Evolutionary conservation across 202 grass and related monocot species (phyloP), one percentile per base, ranked within the genome.

Genomic region (Elaeis oleifera): DNA sequence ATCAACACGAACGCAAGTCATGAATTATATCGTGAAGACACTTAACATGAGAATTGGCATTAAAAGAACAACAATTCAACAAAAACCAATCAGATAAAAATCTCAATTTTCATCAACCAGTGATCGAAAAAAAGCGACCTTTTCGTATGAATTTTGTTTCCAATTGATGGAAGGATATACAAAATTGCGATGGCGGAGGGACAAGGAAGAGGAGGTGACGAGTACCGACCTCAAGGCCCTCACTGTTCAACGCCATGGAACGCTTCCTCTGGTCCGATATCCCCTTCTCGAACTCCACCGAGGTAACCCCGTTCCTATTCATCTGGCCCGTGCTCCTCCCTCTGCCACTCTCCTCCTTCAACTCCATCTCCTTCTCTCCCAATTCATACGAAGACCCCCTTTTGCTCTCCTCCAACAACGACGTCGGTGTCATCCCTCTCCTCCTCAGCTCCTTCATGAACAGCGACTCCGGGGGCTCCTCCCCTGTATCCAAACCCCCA

Each of bases 181-280:
- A 14, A 44, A 44, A 44, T 44, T 44, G 36, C 2, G 36, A 44
- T 44, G 36, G 9, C 0, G 9, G 9, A 44, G 5, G 5, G 28
- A 39, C 4, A 36, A 9, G 16, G 3, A 56, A 0, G 17, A 3
- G 26, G 25, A 7, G n/a, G 17, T 0, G 19, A 39, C 28, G 19
- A 51, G n/a, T 16, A 73, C 57, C 16, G 61, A 96, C 92, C 92
- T 97, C 84, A 50, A 97, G 69, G 54, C 92, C 88, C 69, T 97
- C 88, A 50, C 88, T 97, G 64, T 97, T 89, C 76, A 97, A 79
- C 27, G 84, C 72, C 88, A 91, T 81, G 68, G 92, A 89, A 16
- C 74, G 71, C 53, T 86, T 77, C 49, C 92, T 81, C 69, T 97
- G 84, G 20, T 84, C 80, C 8, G 65, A 61, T 0, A 86, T 63